phyloP scores from a whole-genome alignment of 768 basidiomycete species.

The Jaapia argillacea region DNA sequence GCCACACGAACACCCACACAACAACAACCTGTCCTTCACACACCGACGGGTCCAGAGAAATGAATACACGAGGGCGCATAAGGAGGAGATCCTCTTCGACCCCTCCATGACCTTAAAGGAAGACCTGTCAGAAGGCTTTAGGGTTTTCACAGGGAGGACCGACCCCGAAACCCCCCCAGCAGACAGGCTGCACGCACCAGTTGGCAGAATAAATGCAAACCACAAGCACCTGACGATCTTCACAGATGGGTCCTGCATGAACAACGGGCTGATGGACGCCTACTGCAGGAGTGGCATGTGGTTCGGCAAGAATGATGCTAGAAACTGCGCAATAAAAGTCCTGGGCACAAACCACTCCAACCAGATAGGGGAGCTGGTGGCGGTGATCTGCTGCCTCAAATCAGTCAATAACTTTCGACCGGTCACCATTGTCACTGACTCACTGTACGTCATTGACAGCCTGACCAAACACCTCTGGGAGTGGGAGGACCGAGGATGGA shows the following conservation, averaged over 20 bases:
- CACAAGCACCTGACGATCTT: too few species aligned
- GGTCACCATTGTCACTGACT: constrained; percentile 9
- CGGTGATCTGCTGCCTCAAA: background rate
- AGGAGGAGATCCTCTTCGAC: background rate
- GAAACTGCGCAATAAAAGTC: background rate
- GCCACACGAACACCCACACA: background rate
- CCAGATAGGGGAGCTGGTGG: background rate
- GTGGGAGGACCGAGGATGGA: constrained; percentile 21
- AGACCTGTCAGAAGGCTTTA: background rate
- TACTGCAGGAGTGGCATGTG: background rate
- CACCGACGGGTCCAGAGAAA: background rate
- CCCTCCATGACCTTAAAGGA: background rate
- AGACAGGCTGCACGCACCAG: too few species aligned
- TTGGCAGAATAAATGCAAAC: too few species aligned
- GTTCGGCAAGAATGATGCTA: background rate
- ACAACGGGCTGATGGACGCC: background rate
- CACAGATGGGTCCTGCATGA: background rate
- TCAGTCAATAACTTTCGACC: background rate
- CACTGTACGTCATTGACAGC: constrained; percentile 7
- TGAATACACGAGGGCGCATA: background rate
- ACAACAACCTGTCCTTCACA: background rate
- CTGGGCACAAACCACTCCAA: background rate
- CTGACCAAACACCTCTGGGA: constrained; percentile 3
- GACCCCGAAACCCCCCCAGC: too few species aligned
- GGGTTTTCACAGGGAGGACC: too few species aligned